These are phyloP conservation scores for Datisca glomerata DNA, from an alignment of 306 rosid species.

Conservation along the genomic window DNA sequence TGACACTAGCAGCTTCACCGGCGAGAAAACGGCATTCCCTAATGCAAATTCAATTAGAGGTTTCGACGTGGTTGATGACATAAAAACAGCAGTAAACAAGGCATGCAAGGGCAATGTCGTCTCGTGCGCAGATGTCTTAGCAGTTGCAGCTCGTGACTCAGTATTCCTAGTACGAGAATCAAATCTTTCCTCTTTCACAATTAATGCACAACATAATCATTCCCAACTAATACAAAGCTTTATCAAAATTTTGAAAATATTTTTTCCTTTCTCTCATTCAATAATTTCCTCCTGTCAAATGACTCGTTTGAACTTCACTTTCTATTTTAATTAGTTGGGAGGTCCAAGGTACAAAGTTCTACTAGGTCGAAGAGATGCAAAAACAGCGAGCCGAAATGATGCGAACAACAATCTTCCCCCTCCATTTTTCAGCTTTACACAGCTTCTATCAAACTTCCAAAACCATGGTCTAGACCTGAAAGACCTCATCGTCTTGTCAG, in stretches of 20 bases:
- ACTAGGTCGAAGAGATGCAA: slow-evolving; percentile 30
- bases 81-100: slow-evolving; percentile 11
- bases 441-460: slow-evolving; percentile 24
- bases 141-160: slow-evolving; percentile 33
- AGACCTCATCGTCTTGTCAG: slow-evolving; percentile 23
- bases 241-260: too few species aligned
- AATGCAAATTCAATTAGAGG: slow-evolving; percentile 26
- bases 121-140: slow-evolving; percentile 29
- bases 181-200: too few species aligned
- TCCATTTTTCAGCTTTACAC: slow-evolving; percentile 16
- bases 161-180: slow-evolving; percentile 17
- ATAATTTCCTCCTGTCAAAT: too few species aligned
- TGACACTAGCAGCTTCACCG: slow-evolving; percentile 5
- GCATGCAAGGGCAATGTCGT: slow-evolving; percentile 16
- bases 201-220: too few species aligned
- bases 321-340: slow-evolving; percentile 19
- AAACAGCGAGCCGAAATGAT: slow-evolving; percentile 11
- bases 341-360: slow-evolving; percentile 13
- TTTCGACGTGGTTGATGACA: slow-evolving; percentile 17
- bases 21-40: slow-evolving; percentile 45
- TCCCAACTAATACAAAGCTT: too few species aligned
- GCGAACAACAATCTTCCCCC: slow-evolving; percentile 20
- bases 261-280: too few species aligned
- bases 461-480: slow-evolving; percentile 22
- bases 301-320: not conserved